Percentiles rank a stretch among this genome's conserved stretches.
phyloP scores from a whole-genome alignment of 2,329 filamentous ascomycete species.

The Alternaria brassicicola region DNA sequence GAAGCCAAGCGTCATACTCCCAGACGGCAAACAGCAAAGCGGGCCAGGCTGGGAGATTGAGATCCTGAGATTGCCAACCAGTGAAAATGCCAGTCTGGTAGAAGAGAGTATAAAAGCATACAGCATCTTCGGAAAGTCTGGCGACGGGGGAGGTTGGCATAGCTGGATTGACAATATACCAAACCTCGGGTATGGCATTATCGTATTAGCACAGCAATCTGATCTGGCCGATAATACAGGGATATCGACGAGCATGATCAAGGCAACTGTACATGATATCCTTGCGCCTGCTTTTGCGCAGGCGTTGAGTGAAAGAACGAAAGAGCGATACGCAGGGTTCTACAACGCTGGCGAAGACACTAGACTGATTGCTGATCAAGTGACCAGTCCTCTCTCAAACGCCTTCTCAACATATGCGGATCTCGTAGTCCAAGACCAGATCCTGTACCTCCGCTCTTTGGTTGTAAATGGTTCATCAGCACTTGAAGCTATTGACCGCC shows the following conservation, averaged over 20 bases:
- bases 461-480: constrained; percentile 37
- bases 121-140: constrained; percentile 40
- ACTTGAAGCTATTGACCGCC: constrained; percentile 35
- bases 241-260: constrained; percentile 24
- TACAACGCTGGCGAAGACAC: constrained; percentile 29
- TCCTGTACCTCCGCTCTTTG: constrained; percentile 37
- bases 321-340: constrained; percentile 29
- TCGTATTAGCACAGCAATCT: constrained; percentile 30
- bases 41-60: constrained; percentile 43
- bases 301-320: constrained; percentile 19
- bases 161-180: constrained; percentile 41
- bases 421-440: constrained; percentile 33
- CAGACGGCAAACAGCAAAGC: constrained; percentile 37
- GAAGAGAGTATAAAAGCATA: constrained; percentile 26
- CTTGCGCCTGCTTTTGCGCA: constrained; percentile 36
- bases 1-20: constrained; percentile 28
- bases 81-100: constrained; percentile 7
- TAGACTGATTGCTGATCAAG: constrained; percentile 27
- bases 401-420: constrained; percentile 28
- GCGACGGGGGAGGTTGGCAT: constrained; percentile 41
- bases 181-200: constrained; percentile 39
- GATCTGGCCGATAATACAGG: constrained; percentile 20
- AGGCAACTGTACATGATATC: constrained; percentile 28
- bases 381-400: background rate
- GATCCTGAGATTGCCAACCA: constrained; percentile 19